Evolutionary conservation across 495 filamentous ascomycete genomes (phyloP).

Genomic region (Pseudevernia furfuracea): DNA sequence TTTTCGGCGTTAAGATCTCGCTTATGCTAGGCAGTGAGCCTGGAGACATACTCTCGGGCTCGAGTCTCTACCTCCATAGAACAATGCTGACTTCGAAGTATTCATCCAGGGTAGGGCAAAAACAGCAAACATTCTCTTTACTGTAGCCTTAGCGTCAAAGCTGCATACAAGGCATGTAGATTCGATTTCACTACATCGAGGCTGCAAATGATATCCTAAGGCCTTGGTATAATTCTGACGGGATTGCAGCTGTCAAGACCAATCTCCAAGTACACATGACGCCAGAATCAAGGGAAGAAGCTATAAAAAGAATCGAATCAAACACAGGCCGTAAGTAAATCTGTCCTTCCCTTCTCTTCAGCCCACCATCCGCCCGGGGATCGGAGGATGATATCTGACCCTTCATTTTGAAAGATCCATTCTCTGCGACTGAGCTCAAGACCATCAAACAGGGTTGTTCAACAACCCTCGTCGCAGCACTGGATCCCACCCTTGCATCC

Average conservation of each 20-base stretch:
- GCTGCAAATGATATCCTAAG: constrained; percentile 22
- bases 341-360: constrained; percentile 25
- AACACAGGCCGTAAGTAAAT: constrained; percentile 43
- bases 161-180: constrained; percentile 28
- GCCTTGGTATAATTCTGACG: background rate
- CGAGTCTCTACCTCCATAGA: background rate
- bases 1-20: background rate
- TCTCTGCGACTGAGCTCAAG: constrained; percentile 29
- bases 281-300: background rate
- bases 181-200: constrained; percentile 41
- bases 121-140: constrained; percentile 55
- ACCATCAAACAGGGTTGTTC: constrained; percentile 45
- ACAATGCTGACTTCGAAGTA: background rate
- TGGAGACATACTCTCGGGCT: background rate
- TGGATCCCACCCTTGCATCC: constrained; percentile 38
- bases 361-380: constrained; percentile 28
- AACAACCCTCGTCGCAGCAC: constrained; percentile 50
- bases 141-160: constrained; percentile 39
- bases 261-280: constrained; percentile 21
- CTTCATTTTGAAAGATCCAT: background rate
- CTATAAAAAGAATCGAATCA: constrained; percentile 38
- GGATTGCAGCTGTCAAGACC: constrained; percentile 4
- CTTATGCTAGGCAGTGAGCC: background rate
- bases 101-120: constrained; percentile 41
- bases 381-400: background rate